Conservation (phyloP, 305 asterid genomes). For the Fraxinus ornus region DNA sequence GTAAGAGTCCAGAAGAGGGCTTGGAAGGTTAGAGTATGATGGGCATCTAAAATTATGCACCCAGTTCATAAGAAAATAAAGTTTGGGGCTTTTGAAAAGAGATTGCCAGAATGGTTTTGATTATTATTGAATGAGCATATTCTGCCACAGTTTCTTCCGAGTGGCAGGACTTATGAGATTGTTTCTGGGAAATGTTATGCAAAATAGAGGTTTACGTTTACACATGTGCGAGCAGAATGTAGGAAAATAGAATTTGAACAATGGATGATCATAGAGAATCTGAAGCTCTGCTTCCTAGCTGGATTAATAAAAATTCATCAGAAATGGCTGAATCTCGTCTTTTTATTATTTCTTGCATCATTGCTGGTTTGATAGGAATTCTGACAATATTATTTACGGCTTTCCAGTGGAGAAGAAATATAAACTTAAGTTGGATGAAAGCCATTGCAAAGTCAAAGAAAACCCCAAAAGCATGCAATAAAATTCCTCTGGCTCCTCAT, state of each 20-base stretch:
- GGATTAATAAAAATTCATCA: slow-evolving; percentile 65
- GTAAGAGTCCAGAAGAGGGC: neutral
- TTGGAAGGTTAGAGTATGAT: neutral
- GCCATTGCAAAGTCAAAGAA: slow-evolving; percentile 95
- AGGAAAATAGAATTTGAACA: slow-evolving; percentile 26
- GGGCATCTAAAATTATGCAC: slow-evolving; percentile 11
- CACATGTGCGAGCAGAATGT: slow-evolving; percentile 22
- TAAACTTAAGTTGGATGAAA: slow-evolving; percentile 83
- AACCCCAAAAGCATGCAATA: slow-evolving; percentile 72
- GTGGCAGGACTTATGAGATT: slow-evolving; percentile 23
- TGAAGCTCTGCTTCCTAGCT: slow-evolving; percentile 60
- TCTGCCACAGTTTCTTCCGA: slow-evolving; percentile 17
- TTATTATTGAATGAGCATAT: neutral
- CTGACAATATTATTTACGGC: slow-evolving; percentile 77
- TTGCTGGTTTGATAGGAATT: slow-evolving; percentile 76
- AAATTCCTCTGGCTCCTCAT: slow-evolving; percentile 71
- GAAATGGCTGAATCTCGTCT: slow-evolving; percentile 74
- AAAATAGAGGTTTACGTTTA: slow-evolving; percentile 17
- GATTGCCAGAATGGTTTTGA: slow-evolving; percentile 17
- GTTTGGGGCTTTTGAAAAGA: slow-evolving; percentile 5
- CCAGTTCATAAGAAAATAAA: slow-evolving; percentile 2
- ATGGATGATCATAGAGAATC: slow-evolving; percentile 79
- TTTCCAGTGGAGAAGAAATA: slow-evolving; percentile 92
- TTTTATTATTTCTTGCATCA: slow-evolving; percentile 64
- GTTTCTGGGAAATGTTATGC: slow-evolving; percentile 14